Evolutionary conservation across 805 yeast species (phyloP), one percentile per base, ranked within the genome.

Genomic region (Cyberlindnera nakhonratchasimensis): DNA sequence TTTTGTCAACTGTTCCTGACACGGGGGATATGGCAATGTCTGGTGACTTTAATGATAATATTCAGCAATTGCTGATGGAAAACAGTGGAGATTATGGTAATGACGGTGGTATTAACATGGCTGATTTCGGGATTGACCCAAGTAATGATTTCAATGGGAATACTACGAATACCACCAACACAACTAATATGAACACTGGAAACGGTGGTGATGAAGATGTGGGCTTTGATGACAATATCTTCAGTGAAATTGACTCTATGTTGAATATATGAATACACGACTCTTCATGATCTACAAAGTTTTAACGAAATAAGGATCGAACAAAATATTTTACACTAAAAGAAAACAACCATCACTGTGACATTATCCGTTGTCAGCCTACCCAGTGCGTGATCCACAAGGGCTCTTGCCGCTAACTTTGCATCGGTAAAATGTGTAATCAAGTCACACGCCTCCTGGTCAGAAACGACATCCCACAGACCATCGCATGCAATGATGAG

Each of bases 401-500:
- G 69, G 23, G 65, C 69, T 44, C 76, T 72, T 13, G 95, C 82
- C 1, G 93, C 95, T 34, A 64, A 64, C 33, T 78, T 72, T 1
- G 93, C 82, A 52, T 82, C 79, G 8, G 55, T 42, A 11, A 76
- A 66, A 30, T 72, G 71, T 36, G 71, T 68, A 5, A 87, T 82
- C 51, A 82, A 62, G 42, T 82, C 82, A 43, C 93, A 86, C 0
- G 98, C 98, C 42, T 77, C 76, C 50, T 79, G 84, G 59, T 93
- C 99, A 8, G 80, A 72, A 39, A 90, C 74, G 5, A 91, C 97
- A 62, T 91, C 99, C 98, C 98, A 91, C 10, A 91, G 67, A 0
- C 99, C 99, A 63, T 91, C 99, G 62, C 98, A 93, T 0, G 97
- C 98, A 45, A 91, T 67, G 37, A 91, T 89, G 56, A 91, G 62